Evolutionary conservation across 306 rosid genomes (phyloP), one percentile per base, ranked within the genome.

Genomic region (Prunus mira): DNA sequence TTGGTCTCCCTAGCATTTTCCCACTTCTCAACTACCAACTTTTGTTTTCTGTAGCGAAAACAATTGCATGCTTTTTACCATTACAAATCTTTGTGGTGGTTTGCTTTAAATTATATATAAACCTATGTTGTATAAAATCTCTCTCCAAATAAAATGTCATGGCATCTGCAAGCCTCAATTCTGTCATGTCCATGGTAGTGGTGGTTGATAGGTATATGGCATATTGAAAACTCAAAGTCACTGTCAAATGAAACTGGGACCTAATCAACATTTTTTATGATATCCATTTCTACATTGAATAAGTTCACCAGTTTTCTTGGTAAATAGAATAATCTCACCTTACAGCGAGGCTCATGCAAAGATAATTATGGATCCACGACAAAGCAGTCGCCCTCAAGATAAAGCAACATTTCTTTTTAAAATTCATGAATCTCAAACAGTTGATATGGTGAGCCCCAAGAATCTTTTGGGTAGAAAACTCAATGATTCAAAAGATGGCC

Each of bases 331-430:
- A 63, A 46, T 71, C 71, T 71, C 28, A 61, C 27, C 74, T 22
- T 66, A 79, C 64, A 62, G 78, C 67, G 14, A 51, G 75, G 67
- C 58, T 68, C 67, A 12, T 67, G 57, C n/a, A 45, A 75, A 54
- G 79, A 43, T 69, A 66, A 52, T 3, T 27, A 52, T 50, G 20
- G 61, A 28, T 79, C 67, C 45, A 64, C 57, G 78, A 73, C 60
- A 75, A 80, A 69, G 17, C 64, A 60, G 66, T 75, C 80, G 51
- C 68, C 65, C 58, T 75, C 84, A 61, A 54, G 60, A 69, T 45
- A 41, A 68, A 17, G 61, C 78, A 49, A 32, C 20, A 9, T 2
- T 24, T 32, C 8, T 24, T 51, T 24, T n/a, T 19, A n/a, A 12
- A 24, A 0, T 62, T 62, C 5, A 24, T 75, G 71, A 67, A 68